Evolutionary conservation across 169 alveolate species (phyloP).

Genomic region (Plasmodium ovale): DNA sequence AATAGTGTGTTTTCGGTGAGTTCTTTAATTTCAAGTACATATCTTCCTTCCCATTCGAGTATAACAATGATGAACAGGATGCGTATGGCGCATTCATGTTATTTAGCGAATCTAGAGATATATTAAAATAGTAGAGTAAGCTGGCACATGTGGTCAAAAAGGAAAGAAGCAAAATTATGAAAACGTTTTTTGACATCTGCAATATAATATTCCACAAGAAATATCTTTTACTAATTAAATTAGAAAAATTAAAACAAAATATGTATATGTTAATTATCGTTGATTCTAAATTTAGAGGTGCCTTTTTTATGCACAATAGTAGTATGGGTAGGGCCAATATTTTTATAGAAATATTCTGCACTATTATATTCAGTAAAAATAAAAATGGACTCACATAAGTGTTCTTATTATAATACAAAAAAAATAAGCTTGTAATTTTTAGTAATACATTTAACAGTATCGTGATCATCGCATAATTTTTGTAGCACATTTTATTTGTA

Average conservation of each 20-base stretch:
- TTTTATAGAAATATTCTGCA: constrained; percentile 62
- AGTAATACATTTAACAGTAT: constrained; percentile 32
- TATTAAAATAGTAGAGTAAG: constrained; percentile 37
- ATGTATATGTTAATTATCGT: constrained; percentile 52
- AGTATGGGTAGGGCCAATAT: constrained; percentile 57
- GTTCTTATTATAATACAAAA: constrained; percentile 46
- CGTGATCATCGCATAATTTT: constrained; percentile 53
- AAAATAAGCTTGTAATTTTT: constrained; percentile 32
- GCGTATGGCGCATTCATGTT: constrained; percentile 7
- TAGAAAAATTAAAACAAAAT: constrained; percentile 63
- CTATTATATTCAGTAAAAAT: constrained; percentile 47
- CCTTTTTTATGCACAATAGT: constrained; percentile 51
- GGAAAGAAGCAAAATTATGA: constrained; percentile 59
- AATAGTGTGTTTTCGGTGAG: constrained; percentile 14
- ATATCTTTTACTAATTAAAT: constrained; percentile 70
- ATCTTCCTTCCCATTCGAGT: constrained; percentile 42
- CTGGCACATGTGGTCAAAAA: constrained; percentile 65
- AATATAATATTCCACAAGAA: constrained; percentile 63
- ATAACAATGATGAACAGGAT: constrained; percentile 14
- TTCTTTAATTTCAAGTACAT: constrained; percentile 21
- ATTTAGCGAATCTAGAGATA: constrained; percentile 52
- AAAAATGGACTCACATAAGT: constrained; percentile 62
- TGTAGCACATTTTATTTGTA: constrained; percentile 34
- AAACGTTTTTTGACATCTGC: constrained; percentile 58
- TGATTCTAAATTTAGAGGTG: constrained; percentile 69